phyloP scores from a whole-genome alignment of 2,329 filamentous ascomycete genomes.

The Fusarium chuoi region DNA sequence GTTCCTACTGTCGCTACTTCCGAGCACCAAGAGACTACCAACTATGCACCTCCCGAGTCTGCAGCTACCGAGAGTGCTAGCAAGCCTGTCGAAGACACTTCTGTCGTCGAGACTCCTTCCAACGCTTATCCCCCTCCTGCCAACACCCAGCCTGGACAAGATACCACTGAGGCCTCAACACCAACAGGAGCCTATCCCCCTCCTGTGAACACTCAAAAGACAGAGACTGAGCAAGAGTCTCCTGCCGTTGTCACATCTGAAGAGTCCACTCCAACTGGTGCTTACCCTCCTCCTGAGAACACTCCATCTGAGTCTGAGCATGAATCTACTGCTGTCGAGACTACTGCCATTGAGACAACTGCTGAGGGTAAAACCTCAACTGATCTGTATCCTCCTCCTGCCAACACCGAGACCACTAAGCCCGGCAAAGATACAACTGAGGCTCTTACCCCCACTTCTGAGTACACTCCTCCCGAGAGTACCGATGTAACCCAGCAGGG shows the following conservation, averaged over 20 bases:
- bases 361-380: conserved; percentile 4
- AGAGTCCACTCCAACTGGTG: background rate
- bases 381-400: conserved; percentile 20
- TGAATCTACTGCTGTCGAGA: background rate
- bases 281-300: background rate
- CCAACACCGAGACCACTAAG: conserved; percentile 10
- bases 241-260: background rate
- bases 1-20: conserved; percentile 20
- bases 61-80: conserved; percentile 5
- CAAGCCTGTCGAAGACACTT: conserved; percentile 10
- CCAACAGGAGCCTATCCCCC: conserved; percentile 1
- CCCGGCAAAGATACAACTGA: conserved; percentile 13
- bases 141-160: background rate
- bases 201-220: background rate
- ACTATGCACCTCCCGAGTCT: conserved; percentile 14
- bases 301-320: background rate
- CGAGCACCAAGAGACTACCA: conserved; percentile 5
- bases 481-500: conserved; percentile 19
- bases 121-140: background rate
- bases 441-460: conserved; percentile 16
- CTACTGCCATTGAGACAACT: background rate
- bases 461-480: conserved; percentile 10
- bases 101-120: background rate
- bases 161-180: background rate
- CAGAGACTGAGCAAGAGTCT: background rate